Evolutionary conservation across 2,329 filamentous ascomycete genomes (phyloP).

Genomic region (Trichocomaceae sp.): DNA sequence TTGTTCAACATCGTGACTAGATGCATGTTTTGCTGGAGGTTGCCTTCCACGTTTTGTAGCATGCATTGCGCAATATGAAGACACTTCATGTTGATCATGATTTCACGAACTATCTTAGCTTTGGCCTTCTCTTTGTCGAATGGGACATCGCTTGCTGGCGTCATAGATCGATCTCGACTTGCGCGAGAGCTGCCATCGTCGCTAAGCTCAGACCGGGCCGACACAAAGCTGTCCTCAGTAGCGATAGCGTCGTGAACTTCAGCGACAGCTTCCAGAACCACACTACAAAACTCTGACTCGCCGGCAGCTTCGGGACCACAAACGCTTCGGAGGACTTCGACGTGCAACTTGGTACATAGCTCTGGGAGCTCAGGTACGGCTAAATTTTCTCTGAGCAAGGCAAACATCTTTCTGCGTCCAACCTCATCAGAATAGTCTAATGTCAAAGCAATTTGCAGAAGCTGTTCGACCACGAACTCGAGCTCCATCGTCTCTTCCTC

Average conservation of each 20-base stretch:
- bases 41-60: constrained; percentile 84
- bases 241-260: constrained; percentile 94
- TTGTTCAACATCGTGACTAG: constrained; percentile 98
- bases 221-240: constrained; percentile 80
- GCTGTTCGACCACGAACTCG: constrained; percentile 92
- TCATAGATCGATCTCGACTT: constrained; percentile 37
- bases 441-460: constrained; percentile 84
- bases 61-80: constrained; percentile 96
- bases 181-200: constrained; percentile 47
- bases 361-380: constrained; percentile 84
- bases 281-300: constrained; percentile 45
- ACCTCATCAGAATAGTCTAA: constrained; percentile 98
- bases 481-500: constrained; percentile 82
- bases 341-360: constrained; percentile 79
- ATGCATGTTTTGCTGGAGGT: constrained; percentile 80
- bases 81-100: constrained; percentile 97
- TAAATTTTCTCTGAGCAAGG: constrained; percentile 75
- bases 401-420: constrained; percentile 91
- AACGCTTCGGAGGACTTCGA: constrained; percentile 74
- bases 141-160: constrained; percentile 46
- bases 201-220: constrained; percentile 78
- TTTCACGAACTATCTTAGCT: constrained; percentile 66
- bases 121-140: constrained; percentile 56
- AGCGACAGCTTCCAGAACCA: constrained; percentile 81
- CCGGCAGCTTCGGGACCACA: constrained; percentile 56